Percentiles rank a stretch among this genome's conserved stretches.
phyloP scores from a whole-genome alignment of 2,329 filamentous ascomycete genomes.

The Penicillium sp. region DNA sequence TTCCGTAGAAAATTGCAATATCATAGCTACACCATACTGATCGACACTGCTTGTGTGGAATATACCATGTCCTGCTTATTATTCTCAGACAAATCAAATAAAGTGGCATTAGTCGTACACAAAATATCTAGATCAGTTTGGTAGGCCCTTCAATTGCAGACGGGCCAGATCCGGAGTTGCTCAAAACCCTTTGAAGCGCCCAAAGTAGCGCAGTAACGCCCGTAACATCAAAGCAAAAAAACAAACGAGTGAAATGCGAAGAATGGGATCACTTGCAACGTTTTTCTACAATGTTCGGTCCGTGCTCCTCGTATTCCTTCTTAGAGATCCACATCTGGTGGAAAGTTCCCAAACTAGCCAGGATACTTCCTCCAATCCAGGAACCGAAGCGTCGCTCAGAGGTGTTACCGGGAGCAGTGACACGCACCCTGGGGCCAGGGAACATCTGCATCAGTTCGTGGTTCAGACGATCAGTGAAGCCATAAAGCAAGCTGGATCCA shows the following conservation, averaged over 20 bases:
- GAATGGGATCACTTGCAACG: slow-evolving; percentile 62
- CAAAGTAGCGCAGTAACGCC: slow-evolving; percentile 10
- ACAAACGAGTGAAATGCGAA: not conserved
- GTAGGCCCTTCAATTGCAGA: slow-evolving; percentile 6
- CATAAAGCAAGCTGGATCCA: slow-evolving; percentile 75
- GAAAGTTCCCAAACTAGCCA: slow-evolving; percentile 91
- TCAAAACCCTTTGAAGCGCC: slow-evolving; percentile 6
- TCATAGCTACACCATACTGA: not conserved
- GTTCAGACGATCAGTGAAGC: slow-evolving; percentile 83
- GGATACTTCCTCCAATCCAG: slow-evolving; percentile 93
- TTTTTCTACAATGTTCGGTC: slow-evolving; percentile 83
- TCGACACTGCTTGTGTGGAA: not conserved
- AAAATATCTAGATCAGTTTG: slow-evolving; percentile 11
- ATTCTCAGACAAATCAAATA: slow-evolving; percentile 2
- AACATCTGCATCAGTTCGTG: slow-evolving; percentile 72
- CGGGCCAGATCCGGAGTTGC: slow-evolving; percentile 7
- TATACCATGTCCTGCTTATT: not conserved
- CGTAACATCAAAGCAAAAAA: slow-evolving; percentile 1
- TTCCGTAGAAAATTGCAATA: not conserved
- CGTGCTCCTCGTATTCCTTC: slow-evolving; percentile 97
- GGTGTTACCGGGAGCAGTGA: slow-evolving; percentile 76
- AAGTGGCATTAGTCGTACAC: slow-evolving; percentile 11
- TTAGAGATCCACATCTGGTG: slow-evolving; percentile 99
- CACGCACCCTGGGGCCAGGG: slow-evolving; percentile 75
- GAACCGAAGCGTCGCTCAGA: slow-evolving; percentile 84